Evolutionary conservation across 192 early-diverging fungal genomes (phyloP).

Genomic region (Podila minutissima): DNA sequence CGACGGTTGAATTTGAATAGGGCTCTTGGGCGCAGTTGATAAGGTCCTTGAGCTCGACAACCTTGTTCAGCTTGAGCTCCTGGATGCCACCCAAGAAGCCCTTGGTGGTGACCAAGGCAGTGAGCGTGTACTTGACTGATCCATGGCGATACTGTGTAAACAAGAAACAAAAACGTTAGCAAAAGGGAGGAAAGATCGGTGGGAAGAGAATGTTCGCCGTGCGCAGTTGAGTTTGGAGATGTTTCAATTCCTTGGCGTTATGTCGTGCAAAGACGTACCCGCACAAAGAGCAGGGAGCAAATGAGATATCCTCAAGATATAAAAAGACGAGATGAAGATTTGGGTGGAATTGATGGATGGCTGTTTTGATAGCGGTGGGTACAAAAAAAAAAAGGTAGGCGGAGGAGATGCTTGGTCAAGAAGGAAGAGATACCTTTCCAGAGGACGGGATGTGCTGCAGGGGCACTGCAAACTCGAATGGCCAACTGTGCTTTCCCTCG

Average conservation of each 20-base stretch:
- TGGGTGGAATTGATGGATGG: not conserved
- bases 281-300: no score
- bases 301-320: not conserved
- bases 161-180: not conserved
- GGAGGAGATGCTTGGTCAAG: no score
- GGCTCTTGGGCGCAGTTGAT: slow-evolving; percentile 5
- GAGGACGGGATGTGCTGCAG: slow-evolving; percentile 27
- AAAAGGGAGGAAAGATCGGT: slow-evolving; percentile 2
- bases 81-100: slow-evolving; percentile 31
- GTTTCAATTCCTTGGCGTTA: slow-evolving; percentile 5
- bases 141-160: slow-evolving; percentile 34
- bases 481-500: slow-evolving; percentile 30
- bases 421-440: slow-evolving; percentile 16
- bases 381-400: not conserved
- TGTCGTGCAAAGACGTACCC: no score
- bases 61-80: slow-evolving; percentile 18
- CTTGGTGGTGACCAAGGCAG: slow-evolving; percentile 4
- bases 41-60: slow-evolving; percentile 23
- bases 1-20: slow-evolving; percentile 13
- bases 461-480: slow-evolving; percentile 23
- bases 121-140: slow-evolving; percentile 26
- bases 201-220: not conserved
- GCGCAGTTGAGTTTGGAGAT: slow-evolving; percentile 7
- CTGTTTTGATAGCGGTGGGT: no score
- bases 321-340: no score